These are phyloP conservation scores for Clavaria fumosa DNA, from an alignment of 768 basidiomycete species.

Conservation along the genomic window DNA sequence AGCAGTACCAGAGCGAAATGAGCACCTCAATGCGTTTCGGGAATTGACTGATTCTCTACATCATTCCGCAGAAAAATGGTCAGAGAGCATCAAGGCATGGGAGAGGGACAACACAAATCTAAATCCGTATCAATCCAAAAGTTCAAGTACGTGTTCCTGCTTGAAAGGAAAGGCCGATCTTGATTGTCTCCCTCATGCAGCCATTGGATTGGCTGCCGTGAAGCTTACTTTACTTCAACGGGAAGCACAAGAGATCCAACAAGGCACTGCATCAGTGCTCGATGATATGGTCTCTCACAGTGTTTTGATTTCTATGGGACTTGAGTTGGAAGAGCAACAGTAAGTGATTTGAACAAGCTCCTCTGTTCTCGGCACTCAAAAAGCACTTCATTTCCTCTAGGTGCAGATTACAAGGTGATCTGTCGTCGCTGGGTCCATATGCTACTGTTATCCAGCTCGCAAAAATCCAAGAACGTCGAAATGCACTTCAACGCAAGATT, in stretches of 20 bases:
- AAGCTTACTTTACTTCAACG: conserved; percentile 1
- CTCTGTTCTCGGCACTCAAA: no score
- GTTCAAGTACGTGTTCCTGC: no score
- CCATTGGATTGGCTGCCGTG: not conserved
- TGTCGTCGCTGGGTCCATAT: not conserved
- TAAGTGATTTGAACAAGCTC: not conserved
- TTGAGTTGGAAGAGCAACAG: not conserved
- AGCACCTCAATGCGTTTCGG: not conserved
- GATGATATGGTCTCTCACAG: not conserved
- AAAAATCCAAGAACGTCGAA: not conserved
- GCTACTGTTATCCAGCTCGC: not conserved
- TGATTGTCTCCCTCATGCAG: no score
- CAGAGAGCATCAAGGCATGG: not conserved
- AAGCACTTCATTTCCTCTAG: not conserved
- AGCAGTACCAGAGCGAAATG: not conserved
- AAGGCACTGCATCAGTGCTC: no score
- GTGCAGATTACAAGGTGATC: not conserved
- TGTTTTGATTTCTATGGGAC: conserved; percentile 1
- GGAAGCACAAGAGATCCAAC: conserved; percentile 3
- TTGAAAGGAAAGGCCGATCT: no score
- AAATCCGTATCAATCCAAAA: not conserved
- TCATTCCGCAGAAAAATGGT: not conserved
- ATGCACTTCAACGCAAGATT: not conserved
- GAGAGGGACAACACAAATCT: not conserved
- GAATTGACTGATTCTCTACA: not conserved